Percentiles rank a stretch among this genome's conserved stretches.
phyloP scores from a whole-genome alignment of 2,329 filamentous ascomycete species.

The Hypocreales sp. region DNA sequence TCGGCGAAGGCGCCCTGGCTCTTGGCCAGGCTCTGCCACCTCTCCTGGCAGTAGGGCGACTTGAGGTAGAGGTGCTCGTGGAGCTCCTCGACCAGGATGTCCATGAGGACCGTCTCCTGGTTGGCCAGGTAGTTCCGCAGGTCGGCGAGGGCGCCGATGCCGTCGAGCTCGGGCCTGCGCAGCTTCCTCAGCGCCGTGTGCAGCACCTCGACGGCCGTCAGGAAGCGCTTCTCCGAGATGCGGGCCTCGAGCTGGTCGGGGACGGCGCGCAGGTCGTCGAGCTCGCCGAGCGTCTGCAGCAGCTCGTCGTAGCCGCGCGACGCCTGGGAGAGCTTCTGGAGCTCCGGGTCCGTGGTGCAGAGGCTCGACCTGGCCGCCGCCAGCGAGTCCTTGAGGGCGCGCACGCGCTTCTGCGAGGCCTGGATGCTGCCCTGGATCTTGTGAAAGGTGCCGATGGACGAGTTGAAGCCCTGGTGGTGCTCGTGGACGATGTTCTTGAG shows the following conservation, averaged over 20 bases:
- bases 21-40: slow-evolving; percentile 75
- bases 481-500: slow-evolving; percentile 94
- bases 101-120: slow-evolving; percentile 80
- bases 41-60: slow-evolving; percentile 90
- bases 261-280: slow-evolving; percentile 77
- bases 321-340: slow-evolving; percentile 75
- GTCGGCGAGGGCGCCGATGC: slow-evolving; percentile 78
- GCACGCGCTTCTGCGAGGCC: slow-evolving; percentile 71
- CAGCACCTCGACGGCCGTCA: slow-evolving; percentile 82
- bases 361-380: slow-evolving; percentile 66
- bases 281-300: slow-evolving; percentile 64
- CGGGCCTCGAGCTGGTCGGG: slow-evolving; percentile 87
- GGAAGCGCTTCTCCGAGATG: slow-evolving; percentile 90
- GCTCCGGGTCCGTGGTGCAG: slow-evolving; percentile 72
- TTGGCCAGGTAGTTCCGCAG: slow-evolving; percentile 79
- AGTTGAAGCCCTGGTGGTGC: slow-evolving; percentile 98
- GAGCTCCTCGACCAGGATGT: slow-evolving; percentile 92
- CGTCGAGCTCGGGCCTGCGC: slow-evolving; percentile 75
- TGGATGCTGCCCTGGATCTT: slow-evolving; percentile 94
- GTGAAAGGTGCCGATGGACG: slow-evolving; percentile 96
- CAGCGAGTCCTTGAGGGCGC: slow-evolving; percentile 70
- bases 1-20: slow-evolving; percentile 41
- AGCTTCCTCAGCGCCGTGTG: slow-evolving; percentile 76
- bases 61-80: slow-evolving; percentile 97
- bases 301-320: slow-evolving; percentile 87